phyloP scores from a whole-genome alignment of 768 basidiomycete genomes.

The Mycena pura region DNA sequence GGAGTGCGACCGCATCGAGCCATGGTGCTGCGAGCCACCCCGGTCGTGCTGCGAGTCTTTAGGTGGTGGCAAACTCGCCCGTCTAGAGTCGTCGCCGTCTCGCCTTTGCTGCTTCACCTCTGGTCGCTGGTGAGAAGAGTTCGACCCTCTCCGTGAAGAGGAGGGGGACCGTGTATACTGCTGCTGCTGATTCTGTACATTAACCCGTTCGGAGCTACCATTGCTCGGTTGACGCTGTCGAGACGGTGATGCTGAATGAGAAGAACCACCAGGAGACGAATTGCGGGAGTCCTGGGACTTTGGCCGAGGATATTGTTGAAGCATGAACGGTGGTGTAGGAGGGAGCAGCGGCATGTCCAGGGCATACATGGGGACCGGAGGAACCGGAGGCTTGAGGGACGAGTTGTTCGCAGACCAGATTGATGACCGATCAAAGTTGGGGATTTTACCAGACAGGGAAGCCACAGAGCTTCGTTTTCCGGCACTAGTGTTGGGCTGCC shows the following conservation, averaged over 20 bases:
- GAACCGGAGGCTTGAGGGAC: conserved; percentile 33
- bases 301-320: conserved; percentile 60
- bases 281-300: conserved; percentile 41
- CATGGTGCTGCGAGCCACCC: neutral
- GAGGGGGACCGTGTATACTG: neutral
- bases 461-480: conserved; percentile 51
- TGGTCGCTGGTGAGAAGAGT: conserved; percentile 10
- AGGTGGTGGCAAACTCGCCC: conserved; percentile 15
- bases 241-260: conserved; percentile 45
- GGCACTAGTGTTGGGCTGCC: conserved; percentile 43
- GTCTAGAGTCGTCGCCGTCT: conserved; percentile 22
- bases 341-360: conserved; percentile 76
- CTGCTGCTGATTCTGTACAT: conserved; percentile 28
- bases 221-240: conserved; percentile 43
- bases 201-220: conserved; percentile 34
- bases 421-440: conserved; percentile 35
- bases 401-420: conserved; percentile 50
- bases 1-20: conserved; percentile 21
- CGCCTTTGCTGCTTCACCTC: conserved; percentile 13
- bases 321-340: conserved; percentile 78
- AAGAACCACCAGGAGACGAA: conserved; percentile 42
- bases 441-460: conserved; percentile 40
- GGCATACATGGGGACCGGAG: conserved; percentile 50
- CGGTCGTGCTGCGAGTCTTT: conserved; percentile 18
- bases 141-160: conserved; percentile 22